Evolutionary conservation across 495 filamentous ascomycete species (phyloP).

Genomic region (Daldinia bambusicola): DNA sequence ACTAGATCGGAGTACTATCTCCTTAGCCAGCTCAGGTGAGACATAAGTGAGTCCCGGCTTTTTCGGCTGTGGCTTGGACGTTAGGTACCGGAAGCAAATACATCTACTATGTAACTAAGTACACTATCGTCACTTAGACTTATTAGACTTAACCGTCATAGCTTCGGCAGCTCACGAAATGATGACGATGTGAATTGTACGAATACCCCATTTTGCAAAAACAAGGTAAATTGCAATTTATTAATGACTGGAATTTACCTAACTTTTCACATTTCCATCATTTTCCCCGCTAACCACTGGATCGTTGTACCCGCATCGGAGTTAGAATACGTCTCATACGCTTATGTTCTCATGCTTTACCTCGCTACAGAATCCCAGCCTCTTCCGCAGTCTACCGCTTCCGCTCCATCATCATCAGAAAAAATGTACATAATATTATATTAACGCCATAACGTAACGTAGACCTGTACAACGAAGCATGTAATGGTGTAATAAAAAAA

Average conservation of each 20-base stretch:
- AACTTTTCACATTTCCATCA: background rate
- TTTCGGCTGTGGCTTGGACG: constrained; percentile 32
- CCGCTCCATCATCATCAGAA: constrained; percentile 9
- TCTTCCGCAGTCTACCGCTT: constrained; percentile 6
- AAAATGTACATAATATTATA: constrained; percentile 38
- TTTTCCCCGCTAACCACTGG: constrained; percentile 9
- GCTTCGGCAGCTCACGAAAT: constrained; percentile 24
- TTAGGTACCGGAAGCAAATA: constrained; percentile 32
- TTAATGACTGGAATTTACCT: background rate
- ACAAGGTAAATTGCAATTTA: background rate
- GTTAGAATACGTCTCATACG: constrained; percentile 7
- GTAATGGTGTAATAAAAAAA: constrained; percentile 1
- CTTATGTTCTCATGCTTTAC: background rate
- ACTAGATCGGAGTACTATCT: constrained; percentile 27
- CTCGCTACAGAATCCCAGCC: constrained; percentile 3
- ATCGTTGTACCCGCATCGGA: constrained; percentile 13
- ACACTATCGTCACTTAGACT: too few species aligned
- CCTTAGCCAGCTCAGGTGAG: background rate
- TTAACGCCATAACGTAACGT: constrained; percentile 27
- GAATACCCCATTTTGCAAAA: constrained; percentile 18
- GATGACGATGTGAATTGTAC: constrained; percentile 30
- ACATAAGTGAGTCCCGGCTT: background rate
- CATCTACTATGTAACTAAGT: background rate
- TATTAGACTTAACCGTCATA: constrained; percentile 11
- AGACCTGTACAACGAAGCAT: constrained; percentile 31